Conservation (phyloP, 345 rosid species). For the Heritiera littoralis region DNA sequence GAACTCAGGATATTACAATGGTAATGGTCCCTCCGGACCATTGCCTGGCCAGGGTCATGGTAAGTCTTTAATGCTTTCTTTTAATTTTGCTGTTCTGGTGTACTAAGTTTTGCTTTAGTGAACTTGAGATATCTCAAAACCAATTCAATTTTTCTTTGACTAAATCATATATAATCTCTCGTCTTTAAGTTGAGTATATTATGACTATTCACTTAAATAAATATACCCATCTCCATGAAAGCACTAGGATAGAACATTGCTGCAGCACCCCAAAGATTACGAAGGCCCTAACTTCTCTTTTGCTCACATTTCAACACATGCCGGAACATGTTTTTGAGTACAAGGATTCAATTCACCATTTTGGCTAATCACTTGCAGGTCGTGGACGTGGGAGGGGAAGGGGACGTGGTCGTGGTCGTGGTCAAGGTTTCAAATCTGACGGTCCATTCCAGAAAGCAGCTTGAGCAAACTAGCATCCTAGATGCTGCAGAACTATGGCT, state of each 20-base stretch:
- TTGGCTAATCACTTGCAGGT: constrained; percentile 12
- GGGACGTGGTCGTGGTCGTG: constrained; percentile 1
- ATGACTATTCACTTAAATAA: not conserved
- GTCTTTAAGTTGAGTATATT: not conserved
- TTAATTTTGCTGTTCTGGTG: not conserved
- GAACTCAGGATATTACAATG: constrained; percentile 23
- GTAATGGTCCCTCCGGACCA: constrained; percentile 22
- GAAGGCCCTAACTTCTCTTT: not conserved
- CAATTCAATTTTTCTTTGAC: not conserved
- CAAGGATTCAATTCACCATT: not conserved
- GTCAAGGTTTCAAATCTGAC: constrained; percentile 22
- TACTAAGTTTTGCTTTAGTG: not conserved
- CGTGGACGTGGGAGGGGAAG: constrained; percentile 32
- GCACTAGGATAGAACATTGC: not conserved
- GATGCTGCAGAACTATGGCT: constrained; percentile 9
- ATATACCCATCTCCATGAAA: not conserved
- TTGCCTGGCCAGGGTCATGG: constrained; percentile 26
- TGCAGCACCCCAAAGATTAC: not conserved
- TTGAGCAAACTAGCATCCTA: constrained; percentile 11
- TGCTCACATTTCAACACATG: not conserved
- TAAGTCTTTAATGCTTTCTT: constrained; percentile 7
- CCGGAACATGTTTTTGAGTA: not conserved
- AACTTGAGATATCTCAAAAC: not conserved
- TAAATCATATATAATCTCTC: not conserved
- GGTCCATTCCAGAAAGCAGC: constrained; percentile 16